phyloP scores from a whole-genome alignment of 106 monocot species.

The Cymbidium sinense region DNA sequence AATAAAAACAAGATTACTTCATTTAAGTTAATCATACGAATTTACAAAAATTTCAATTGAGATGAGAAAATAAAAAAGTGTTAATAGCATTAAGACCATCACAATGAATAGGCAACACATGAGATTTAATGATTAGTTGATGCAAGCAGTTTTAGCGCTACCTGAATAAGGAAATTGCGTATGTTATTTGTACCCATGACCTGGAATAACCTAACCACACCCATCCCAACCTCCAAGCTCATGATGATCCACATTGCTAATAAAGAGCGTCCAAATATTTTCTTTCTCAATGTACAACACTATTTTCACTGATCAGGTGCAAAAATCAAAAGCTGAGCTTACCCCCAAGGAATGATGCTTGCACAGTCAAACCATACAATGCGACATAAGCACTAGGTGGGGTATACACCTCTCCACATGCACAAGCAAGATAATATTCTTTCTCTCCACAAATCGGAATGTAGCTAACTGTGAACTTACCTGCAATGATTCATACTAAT shows the following conservation, averaged over 20 bases:
- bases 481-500: conserved; percentile 35
- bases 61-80: not conserved
- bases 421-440: conserved; percentile 96
- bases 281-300: not conserved
- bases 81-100: not conserved
- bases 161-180: not conserved
- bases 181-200: not conserved
- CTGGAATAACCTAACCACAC: not conserved
- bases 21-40: not conserved
- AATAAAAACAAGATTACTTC: not conserved
- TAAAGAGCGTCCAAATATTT: not conserved
- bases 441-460: conserved; percentile 77
- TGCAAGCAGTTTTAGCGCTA: not conserved
- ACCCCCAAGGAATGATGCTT: conserved; percentile 83
- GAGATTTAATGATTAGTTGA: not conserved
- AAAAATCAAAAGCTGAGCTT: conserved; percentile 17
- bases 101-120: not conserved
- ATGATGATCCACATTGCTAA: not conserved
- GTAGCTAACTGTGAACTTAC: conserved; percentile 79
- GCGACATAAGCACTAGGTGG: conserved; percentile 93
- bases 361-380: conserved; percentile 73
- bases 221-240: not conserved
- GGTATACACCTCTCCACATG: conserved; percentile 71
- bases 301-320: not conserved
- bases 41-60: not conserved